Evolutionary conservation across 106 monocot genomes (phyloP), one percentile per base, ranked within the genome.

Genomic region (Dioscorea dumetorum): DNA sequence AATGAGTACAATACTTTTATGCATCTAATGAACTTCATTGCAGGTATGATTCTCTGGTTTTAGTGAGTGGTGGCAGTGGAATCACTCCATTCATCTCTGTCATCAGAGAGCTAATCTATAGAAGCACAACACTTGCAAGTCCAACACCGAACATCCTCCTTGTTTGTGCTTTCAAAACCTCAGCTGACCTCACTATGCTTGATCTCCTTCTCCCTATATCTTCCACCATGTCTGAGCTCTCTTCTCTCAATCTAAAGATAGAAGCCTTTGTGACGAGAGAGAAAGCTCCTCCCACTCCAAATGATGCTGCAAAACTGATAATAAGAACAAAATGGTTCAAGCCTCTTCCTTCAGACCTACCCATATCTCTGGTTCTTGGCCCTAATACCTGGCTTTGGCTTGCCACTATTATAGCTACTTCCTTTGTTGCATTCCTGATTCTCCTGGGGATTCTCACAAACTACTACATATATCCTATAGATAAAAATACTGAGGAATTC

Each of bases 41-140:
- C 82, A 90, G 90, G 57, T 82, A 90, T 65, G 82, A 94, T 49
- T 80, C 90, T 5, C 48, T 94, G 24, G 67, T 94, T 17, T 54
- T 94, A 67, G 73, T 94, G 20, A 90, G 94, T 14, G 94, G 94
- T 18, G 94, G 94, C 69, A 87, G 94, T 57, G 94, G 94, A 24
- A 83, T 94, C 64, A 79, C 94, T 16, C 85, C 94, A 10, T 94
- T 85, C 78, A 85, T 94, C 62, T 84, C 90, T 52, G 70, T 94
- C 35, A 87, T 94, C 61, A 72, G 94, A 50, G 66, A 87, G 33
- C 71, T 94, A 68, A 61, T 94, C 54, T 61, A 79, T 75, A 75
- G 33, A 3, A 87, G 74, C 74, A 72, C 58, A 4, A 60, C 70
- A 0, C 48, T 60, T 6, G 61, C 56, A 5, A 20, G 14, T 20